Evolutionary conservation across 768 basidiomycete species (phyloP).

Genomic region (Boletus sensibilis): DNA sequence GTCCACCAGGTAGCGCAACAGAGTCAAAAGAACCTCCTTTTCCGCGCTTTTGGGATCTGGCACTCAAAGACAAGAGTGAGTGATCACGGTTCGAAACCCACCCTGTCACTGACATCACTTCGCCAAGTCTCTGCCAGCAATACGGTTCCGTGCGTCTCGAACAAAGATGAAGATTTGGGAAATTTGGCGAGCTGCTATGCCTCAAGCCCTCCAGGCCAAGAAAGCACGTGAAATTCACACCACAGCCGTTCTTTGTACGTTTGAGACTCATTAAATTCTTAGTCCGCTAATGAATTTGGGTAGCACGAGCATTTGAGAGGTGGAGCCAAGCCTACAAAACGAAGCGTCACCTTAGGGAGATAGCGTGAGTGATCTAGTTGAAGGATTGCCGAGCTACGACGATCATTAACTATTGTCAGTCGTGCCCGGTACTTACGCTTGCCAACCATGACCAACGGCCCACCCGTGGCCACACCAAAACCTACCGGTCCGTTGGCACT

Average conservation of each 20-base stretch:
- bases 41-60: conserved; percentile 73
- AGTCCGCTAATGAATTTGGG: conserved; percentile 9
- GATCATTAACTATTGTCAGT: conserved; percentile 41
- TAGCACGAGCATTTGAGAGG: conserved; percentile 54
- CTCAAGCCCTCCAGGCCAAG: conserved; percentile 62
- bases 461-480: conserved; percentile 27
- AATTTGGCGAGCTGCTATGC: conserved; percentile 68
- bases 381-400: conserved; percentile 12
- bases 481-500: conserved; percentile 27
- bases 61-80: conserved; percentile 68
- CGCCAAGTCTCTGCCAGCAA: conserved; percentile 72
- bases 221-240: conserved; percentile 63
- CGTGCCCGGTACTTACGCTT: conserved; percentile 81
- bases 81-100: conserved; percentile 1
- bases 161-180: conserved; percentile 62
- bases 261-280: background rate
- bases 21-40: conserved; percentile 57
- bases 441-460: conserved; percentile 52
- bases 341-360: conserved; percentile 74
- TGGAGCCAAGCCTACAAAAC: conserved; percentile 72
- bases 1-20: conserved; percentile 51
- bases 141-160: conserved; percentile 67
- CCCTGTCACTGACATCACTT: conserved; percentile 9
- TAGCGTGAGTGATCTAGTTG: conserved; percentile 60
- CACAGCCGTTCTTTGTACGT: conserved; percentile 56